phyloP scores from a whole-genome alignment of 257 asterid genomes.

The Hygrophila difformis region DNA sequence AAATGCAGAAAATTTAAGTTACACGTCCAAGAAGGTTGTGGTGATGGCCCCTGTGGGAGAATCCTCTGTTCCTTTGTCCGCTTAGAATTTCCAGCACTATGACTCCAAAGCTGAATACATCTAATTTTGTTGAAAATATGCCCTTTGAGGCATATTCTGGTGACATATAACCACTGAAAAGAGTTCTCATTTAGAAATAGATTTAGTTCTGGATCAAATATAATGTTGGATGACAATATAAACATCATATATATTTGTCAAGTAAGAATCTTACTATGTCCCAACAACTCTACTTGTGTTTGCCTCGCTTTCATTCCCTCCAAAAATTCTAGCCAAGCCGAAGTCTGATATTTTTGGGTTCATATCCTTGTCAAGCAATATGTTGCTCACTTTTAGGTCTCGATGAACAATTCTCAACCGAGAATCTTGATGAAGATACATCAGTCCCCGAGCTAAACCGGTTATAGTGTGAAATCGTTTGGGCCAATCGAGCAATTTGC shows the following conservation, averaged over 20 bases:
- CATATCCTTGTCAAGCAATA: neutral
- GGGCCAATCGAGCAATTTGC: neutral
- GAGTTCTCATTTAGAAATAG: no score
- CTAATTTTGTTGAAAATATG: no score
- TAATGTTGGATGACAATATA: no score
- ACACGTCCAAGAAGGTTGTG: slow-evolving; percentile 1
- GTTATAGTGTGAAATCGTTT: neutral
- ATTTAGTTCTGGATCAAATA: no score
- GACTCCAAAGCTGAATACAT: no score
- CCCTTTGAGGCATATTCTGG: neutral
- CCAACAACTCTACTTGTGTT: neutral
- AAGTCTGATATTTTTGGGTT: slow-evolving; percentile 1
- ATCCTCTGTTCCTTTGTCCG: neutral
- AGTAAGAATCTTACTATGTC: neutral
- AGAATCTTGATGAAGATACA: neutral
- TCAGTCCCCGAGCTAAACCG: no score
- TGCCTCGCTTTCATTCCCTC: neutral
- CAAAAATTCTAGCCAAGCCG: no score
- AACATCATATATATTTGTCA: no score
- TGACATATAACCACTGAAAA: no score
- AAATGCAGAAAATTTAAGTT: no score
- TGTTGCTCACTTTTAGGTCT: no score
- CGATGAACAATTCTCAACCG: neutral
- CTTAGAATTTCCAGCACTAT: no score
- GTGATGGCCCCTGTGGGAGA: neutral